Percentiles rank a stretch among this genome's conserved stretches.
Evolutionary conservation across 768 basidiomycete species (phyloP).

Genomic region (Tylopilus cervinicoccineus): DNA sequence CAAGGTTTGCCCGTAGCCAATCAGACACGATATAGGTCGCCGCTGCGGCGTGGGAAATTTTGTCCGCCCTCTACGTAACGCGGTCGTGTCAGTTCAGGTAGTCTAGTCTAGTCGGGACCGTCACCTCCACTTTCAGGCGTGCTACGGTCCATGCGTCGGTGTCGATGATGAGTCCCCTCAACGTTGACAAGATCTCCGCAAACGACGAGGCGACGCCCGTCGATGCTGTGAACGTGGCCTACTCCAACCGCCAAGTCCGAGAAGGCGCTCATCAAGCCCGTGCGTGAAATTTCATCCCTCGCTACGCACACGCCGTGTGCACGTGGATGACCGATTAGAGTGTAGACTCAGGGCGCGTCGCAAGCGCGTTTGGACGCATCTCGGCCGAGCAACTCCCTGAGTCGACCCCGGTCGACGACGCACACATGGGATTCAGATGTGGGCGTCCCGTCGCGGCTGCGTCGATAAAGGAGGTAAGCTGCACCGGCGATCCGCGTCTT

Average conservation of each 20-base stretch:
- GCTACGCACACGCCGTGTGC: neutral
- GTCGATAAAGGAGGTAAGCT: constrained; percentile 41
- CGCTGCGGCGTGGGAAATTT: too few relatives aligned
- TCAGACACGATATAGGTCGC: too few relatives aligned
- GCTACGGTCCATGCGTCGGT: neutral
- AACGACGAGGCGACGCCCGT: neutral
- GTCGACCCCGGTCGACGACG: constrained; percentile 38
- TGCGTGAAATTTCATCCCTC: constrained; percentile 3
- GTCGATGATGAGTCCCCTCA: constrained; percentile 5
- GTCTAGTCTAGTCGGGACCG: too few relatives aligned
- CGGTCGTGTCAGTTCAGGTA: too few relatives aligned
- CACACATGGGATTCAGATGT: constrained; percentile 51
- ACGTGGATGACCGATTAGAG: neutral
- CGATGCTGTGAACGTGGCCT: constrained; percentile 9
- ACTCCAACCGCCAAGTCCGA: constrained; percentile 9
- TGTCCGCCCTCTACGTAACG: too few relatives aligned
- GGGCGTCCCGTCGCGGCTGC: constrained; percentile 50
- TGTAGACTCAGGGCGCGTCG: constrained; percentile 17
- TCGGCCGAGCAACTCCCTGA: constrained; percentile 39
- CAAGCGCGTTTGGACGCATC: constrained; percentile 46
- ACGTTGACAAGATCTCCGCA: neutral
- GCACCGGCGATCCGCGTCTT: neutral
- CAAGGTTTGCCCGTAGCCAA: too few relatives aligned
- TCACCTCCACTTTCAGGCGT: neutral
- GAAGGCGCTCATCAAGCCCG: constrained; percentile 8